These are phyloP conservation scores for Fusarium graminum DNA, from an alignment of 2,329 filamentous ascomycete genomes.

Conservation along the genomic window DNA sequence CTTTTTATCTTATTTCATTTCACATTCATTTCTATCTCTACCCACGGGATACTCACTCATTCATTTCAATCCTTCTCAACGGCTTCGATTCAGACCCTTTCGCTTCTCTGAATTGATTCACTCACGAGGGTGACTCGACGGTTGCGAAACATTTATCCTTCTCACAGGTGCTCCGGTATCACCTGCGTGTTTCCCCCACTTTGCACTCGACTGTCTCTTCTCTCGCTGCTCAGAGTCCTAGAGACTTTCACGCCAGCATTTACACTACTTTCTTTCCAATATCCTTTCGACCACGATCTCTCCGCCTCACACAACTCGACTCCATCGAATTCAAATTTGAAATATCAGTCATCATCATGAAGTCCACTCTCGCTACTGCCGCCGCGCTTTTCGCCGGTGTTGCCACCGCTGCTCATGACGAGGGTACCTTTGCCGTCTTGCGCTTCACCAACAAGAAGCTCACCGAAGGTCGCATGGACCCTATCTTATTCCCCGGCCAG, in stretches of 20 bases:
- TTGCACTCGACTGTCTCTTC: slow-evolving; percentile 26
- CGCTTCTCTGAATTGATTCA: slow-evolving; percentile 43
- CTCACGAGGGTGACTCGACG: slow-evolving; percentile 32
- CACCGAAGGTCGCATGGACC: slow-evolving; percentile 73
- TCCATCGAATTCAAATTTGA: slow-evolving; percentile 9
- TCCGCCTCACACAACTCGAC: slow-evolving; percentile 8
- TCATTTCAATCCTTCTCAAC: slow-evolving; percentile 35
- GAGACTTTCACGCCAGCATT: slow-evolving; percentile 38
- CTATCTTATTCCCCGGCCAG: slow-evolving; percentile 73
- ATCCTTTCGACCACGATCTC: not conserved
- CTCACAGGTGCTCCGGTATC: slow-evolving; percentile 54
- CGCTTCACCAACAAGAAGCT: slow-evolving; percentile 76
- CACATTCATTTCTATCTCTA: slow-evolving; percentile 22
- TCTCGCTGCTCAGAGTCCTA: slow-evolving; percentile 42
- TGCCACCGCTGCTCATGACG: slow-evolving; percentile 56
- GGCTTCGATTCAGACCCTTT: slow-evolving; percentile 32
- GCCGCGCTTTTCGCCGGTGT: slow-evolving; percentile 57
- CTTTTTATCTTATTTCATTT: slow-evolving; percentile 39
- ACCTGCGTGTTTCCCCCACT: slow-evolving; percentile 42
- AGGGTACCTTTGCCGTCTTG: slow-evolving; percentile 75
- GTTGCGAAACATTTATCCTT: slow-evolving; percentile 48
- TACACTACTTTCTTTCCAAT: slow-evolving; percentile 19
- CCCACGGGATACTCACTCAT: slow-evolving; percentile 3
- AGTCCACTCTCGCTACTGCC: slow-evolving; percentile 50
- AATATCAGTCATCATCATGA: slow-evolving; percentile 51